A percentile compares a stretch with the other conserved stretches of the same genome.
phyloP scores from a whole-genome alignment of 164 flowering plant genomes.

The Aristolochia fimbriata region DNA sequence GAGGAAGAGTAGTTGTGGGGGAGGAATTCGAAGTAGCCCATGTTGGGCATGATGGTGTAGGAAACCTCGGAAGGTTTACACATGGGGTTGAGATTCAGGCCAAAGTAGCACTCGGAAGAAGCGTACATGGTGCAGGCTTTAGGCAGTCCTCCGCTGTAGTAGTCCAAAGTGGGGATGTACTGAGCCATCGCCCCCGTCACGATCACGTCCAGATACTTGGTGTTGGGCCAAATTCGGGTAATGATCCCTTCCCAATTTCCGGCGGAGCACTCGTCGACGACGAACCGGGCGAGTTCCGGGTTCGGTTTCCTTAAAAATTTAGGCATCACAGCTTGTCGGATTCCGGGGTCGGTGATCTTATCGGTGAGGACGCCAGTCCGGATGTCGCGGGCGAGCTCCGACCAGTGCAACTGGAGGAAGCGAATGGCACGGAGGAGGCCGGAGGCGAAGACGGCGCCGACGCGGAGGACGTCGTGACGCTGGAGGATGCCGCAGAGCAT shows the following conservation, averaged over 20 bases:
- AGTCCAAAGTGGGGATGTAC: constrained; percentile 63
- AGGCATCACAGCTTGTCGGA: constrained; percentile 27
- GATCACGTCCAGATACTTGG: constrained; percentile 70
- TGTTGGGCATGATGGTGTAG: constrained; percentile 75
- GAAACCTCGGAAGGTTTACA: constrained; percentile 51
- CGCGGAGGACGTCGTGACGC: constrained; percentile 47
- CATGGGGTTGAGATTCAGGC: constrained; percentile 61
- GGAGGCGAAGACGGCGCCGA: constrained; percentile 80
- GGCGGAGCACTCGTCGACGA: constrained; percentile 30
- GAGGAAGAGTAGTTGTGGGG: constrained; percentile 28
- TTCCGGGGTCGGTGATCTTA: constrained; percentile 32
- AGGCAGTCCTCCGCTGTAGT: constrained; percentile 57
- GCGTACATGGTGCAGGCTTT: constrained; percentile 74
- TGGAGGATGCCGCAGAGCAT: constrained; percentile 67
- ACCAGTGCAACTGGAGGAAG: constrained; percentile 60
- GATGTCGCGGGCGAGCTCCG: constrained; percentile 39
- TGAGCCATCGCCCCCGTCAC: constrained; percentile 89
- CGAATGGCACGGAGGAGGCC: constrained; percentile 68
- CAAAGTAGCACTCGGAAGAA: constrained; percentile 73
- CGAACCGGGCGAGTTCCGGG: constrained; percentile 40
- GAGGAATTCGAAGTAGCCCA: constrained; percentile 72
- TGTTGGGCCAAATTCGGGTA: constrained; percentile 69
- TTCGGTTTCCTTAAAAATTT: constrained; percentile 27
- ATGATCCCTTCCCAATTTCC: constrained; percentile 61
- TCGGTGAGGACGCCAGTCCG: constrained; percentile 40